Evolutionary conservation across 2,329 filamentous ascomycete species (phyloP).

Genomic region (Fusarium neocosmosporiellum): DNA sequence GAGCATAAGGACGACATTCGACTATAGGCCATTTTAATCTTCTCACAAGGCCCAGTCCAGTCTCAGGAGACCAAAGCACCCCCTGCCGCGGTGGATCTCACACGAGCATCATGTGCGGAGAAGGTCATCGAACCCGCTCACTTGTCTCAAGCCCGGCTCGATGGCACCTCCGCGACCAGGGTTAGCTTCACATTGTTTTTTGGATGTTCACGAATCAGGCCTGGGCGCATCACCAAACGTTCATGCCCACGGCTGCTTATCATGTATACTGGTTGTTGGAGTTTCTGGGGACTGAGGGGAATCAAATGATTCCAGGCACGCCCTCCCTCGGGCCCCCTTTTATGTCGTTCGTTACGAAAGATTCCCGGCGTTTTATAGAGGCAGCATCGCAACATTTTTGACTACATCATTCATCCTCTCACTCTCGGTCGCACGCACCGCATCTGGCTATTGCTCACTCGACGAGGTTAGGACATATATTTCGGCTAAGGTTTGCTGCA

Average conservation of each 20-base stretch:
- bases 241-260: conserved; percentile 7
- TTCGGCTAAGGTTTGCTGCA: conserved; percentile 11
- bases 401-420: conserved; percentile 27
- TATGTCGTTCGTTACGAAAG: conserved; percentile 37
- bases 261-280: conserved; percentile 20
- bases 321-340: conserved; percentile 6
- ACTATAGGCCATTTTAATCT: conserved; percentile 25
- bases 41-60: conserved; percentile 1
- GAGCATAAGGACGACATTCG: conserved; percentile 13
- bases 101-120: conserved; percentile 10
- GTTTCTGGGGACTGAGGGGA: conserved; percentile 13
- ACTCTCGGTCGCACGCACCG: conserved; percentile 3
- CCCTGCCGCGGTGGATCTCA: conserved; percentile 23
- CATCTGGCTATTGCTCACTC: conserved; percentile 21
- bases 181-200: conserved; percentile 16
- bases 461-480: not conserved
- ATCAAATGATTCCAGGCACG: not conserved
- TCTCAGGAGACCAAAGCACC: conserved; percentile 8
- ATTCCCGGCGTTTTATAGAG: conserved; percentile 40
- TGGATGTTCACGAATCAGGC: conserved; percentile 21
- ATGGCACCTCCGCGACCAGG: conserved; percentile 18
- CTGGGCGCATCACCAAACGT: conserved; percentile 17
- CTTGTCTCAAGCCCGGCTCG: conserved; percentile 25
- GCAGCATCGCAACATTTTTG: conserved; percentile 33
- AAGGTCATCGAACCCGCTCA: conserved; percentile 25